These are phyloP conservation scores for Prunus mume DNA, from an alignment of 306 rosid species.

Conservation along the genomic window DNA sequence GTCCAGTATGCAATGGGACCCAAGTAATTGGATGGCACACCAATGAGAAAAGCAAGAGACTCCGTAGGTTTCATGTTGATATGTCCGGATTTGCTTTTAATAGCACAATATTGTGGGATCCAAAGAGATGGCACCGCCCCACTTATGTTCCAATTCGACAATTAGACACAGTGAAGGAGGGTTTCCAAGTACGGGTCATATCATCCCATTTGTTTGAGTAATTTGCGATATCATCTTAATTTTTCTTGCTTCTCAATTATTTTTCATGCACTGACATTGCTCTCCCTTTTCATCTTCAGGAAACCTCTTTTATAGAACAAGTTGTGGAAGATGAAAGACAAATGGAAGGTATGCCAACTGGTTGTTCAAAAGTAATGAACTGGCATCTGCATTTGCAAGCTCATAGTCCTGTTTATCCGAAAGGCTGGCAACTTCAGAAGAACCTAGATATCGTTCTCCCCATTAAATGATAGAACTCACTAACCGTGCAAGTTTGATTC, in stretches of 20 bases:
- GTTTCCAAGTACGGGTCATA: constrained; percentile 69
- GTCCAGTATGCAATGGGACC: constrained; percentile 90
- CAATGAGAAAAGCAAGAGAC: constrained; percentile 83
- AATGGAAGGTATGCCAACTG: constrained; percentile 74
- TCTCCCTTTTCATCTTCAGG: constrained; percentile 47
- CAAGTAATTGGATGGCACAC: constrained; percentile 98
- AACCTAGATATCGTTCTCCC: constrained; percentile 69
- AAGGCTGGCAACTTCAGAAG: constrained; percentile 79
- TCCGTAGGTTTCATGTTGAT: constrained; percentile 96
- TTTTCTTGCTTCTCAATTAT: constrained; percentile 8
- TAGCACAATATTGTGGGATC: constrained; percentile 95
- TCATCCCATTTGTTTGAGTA: constrained; percentile 7
- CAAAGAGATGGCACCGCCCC: constrained; percentile 81
- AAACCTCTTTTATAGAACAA: constrained; percentile 89
- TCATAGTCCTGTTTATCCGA: constrained; percentile 57
- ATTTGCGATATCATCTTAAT: constrained; percentile 10
- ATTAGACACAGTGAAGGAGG: constrained; percentile 89
- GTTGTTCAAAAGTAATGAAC: constrained; percentile 75
- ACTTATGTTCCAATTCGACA: constrained; percentile 67
- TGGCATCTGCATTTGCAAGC: constrained; percentile 94
- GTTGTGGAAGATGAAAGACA: constrained; percentile 88
- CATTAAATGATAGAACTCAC: constrained; percentile 41
- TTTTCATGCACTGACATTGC: constrained; percentile 15
- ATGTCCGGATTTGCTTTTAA: constrained; percentile 99
- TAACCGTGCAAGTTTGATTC: constrained; percentile 34